Base-by-base conservation (phyloP, 805 yeast genomes). In the Teunomyces kruisii region DNA sequence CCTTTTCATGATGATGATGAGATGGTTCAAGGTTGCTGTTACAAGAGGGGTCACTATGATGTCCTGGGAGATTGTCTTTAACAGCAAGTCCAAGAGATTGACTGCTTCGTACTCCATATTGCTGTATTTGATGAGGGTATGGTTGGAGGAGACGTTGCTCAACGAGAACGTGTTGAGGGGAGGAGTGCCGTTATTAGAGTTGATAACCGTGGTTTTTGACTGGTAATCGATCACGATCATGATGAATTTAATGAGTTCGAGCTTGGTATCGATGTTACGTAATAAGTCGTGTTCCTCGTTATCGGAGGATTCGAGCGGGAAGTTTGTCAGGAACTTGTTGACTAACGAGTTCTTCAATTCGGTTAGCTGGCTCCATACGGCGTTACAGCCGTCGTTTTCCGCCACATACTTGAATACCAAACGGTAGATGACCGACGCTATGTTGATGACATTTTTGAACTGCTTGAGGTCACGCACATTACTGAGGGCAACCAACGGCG, bases 241-340 rank as follows among this genome's bases (percentile, higher is more conserved):
- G 9, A 88, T 78, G 47, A 91, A 81, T 63, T 86, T 88, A 42
- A 84, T 69, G n/a, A 85, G 71, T 24, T 91, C 83, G n/a, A 86
- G 66, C 61, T 79, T 81, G 39, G 82, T 68, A 10, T 85, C 81
- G 31, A 81, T 63, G 39, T 81, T 76, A 59, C 83, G 75, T 29
- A 68, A 56, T 26, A 64, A 54, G 52, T 79, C 83, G 30, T 72
- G 70, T 48, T 79, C 87, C 16, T 65, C 67, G 45, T 72, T 68
- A 43, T 73, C 80, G 14, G 72, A 64, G 12, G 74, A 64, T 15
- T 67, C 61, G 44, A 81, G 70, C 3, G 88, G 89, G 53, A 72
- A 81, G 3, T 58, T 66, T 3, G 80, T 61, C 16, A 74, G 78
- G 81, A 88, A 88, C 46, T 80, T 75, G 8, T 72, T 64, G n/a